phyloP scores from a whole-genome alignment of 805 yeast genomes.

The Candida boidinii region DNA sequence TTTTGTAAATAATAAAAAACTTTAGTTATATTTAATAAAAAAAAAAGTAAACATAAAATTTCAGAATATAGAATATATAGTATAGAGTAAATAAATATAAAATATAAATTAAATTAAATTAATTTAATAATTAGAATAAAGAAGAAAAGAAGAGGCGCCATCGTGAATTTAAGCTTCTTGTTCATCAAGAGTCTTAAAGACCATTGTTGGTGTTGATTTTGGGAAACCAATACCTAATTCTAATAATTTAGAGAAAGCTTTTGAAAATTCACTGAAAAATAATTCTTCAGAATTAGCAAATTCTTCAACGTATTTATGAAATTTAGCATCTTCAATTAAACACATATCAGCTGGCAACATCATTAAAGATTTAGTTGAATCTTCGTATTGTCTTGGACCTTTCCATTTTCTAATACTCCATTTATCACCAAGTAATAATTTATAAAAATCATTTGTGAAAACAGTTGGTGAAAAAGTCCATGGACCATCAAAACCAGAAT shows the following conservation, averaged over 20 bases:
- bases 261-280: constrained; percentile 41
- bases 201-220: constrained; percentile 30
- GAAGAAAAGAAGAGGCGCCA: not conserved
- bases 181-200: constrained; percentile 63
- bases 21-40: too few relatives aligned
- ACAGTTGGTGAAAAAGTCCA: constrained; percentile 79
- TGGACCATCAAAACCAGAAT: constrained; percentile 80
- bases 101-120: too few relatives aligned
- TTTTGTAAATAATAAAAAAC: too few relatives aligned
- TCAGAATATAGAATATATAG: too few relatives aligned
- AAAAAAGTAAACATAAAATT: too few relatives aligned
- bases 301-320: constrained; percentile 35
- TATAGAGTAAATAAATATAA: too few relatives aligned
- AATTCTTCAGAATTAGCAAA: constrained; percentile 41
- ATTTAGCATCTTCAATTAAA: constrained; percentile 36
- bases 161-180: constrained; percentile 34
- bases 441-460: constrained; percentile 70
- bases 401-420: constrained; percentile 56
- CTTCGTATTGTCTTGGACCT: constrained; percentile 57
- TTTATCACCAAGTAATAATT: constrained; percentile 39
- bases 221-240: constrained; percentile 73
- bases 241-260: constrained; percentile 37
- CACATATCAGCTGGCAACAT: constrained; percentile 56
- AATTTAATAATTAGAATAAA: not conserved
- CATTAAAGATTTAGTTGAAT: constrained; percentile 46